phyloP scores from a whole-genome alignment of 495 filamentous ascomycete species.

The Daldinia childiae region DNA sequence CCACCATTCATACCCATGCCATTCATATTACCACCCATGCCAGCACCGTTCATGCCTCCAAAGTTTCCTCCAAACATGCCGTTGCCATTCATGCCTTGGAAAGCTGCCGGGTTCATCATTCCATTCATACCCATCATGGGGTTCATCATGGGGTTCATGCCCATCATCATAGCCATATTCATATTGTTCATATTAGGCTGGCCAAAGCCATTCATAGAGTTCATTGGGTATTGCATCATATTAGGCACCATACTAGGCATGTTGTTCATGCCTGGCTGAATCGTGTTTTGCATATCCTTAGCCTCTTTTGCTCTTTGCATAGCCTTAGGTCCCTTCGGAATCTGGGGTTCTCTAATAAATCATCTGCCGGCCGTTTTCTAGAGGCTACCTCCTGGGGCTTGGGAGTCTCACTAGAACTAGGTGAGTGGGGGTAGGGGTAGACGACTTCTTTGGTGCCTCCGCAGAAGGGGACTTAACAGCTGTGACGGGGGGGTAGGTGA shows the following conservation, averaged over 20 bases:
- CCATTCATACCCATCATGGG: conserved; percentile 55
- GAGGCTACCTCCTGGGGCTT: conserved; percentile 53
- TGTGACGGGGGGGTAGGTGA: conserved; percentile 50
- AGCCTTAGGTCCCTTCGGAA: conserved; percentile 67
- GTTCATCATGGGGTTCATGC: conserved; percentile 65
- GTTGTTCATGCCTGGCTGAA: conserved; percentile 48
- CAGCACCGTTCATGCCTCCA: conserved; percentile 59
- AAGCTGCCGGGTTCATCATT: conserved; percentile 66
- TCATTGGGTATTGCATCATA: conserved; percentile 56
- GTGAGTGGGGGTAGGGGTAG: conserved; percentile 41
- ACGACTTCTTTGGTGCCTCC: conserved; percentile 31
- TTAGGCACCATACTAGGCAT: conserved; percentile 58
- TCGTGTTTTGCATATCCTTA: conserved; percentile 51
- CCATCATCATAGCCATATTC: conserved; percentile 55
- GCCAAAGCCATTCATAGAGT: conserved; percentile 44
- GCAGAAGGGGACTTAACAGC: conserved; percentile 42
- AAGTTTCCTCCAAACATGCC: conserved; percentile 47
- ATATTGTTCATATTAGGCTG: conserved; percentile 57
- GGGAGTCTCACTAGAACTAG: conserved; percentile 49
- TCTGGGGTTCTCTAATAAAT: conserved; percentile 70
- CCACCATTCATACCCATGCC: conserved; percentile 45
- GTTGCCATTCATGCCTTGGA: conserved; percentile 62
- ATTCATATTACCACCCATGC: conserved; percentile 47
- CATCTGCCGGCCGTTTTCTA: conserved; percentile 86
- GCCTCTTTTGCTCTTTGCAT: conserved; percentile 62